Evolutionary conservation across 2,329 filamentous ascomycete genomes (phyloP), one percentile per base, ranked within the genome.

Genomic region (Xylogone sp.): DNA sequence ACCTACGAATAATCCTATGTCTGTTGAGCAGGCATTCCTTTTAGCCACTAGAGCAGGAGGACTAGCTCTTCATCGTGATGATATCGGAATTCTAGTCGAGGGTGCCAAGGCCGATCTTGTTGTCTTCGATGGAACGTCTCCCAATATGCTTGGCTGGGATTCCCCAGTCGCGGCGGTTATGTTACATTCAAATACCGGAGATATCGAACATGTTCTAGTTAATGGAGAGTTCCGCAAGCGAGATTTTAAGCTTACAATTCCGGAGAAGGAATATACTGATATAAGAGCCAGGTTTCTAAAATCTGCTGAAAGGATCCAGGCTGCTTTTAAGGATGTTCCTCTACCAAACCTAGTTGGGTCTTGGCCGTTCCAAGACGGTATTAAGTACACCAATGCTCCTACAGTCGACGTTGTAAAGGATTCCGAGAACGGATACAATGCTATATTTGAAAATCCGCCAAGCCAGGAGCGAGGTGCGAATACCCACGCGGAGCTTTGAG

Each of bases 1-100:
- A 2, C 76, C 78, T 0, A 55, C 55, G 2, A 71, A 65, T 21
- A 81, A 71, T 52, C 77, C 79, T 7, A 78, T 82, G 75, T 74
- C 69, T 7, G 77, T 69, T 2, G 66, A 72, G 27, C 78, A 84
- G 59, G 79, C 78, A 0, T 83, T 83, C 58, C 65, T 76, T 20
- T 70, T 83, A 16, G 75, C 76, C 0, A 84, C 79, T 0, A 69
- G 78, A 2, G 68, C 71, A 3, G 79, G 80, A 1, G 80, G 68
- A 0, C 71, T 77, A 1, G 76, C 79, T 0, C 67, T 83, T 2
- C 69, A 75, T 10, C 68, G 77, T 0, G 64, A 29, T 12, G 51
- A 55, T 24, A 8, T 55, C 16, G 51, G 53, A 19, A 22, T 53
- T 42, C 59, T 86, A 49, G 69, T 70, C 55, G 65, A 60, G 1